Evolutionary conservation across 345 rosid genomes (phyloP).

Genomic region (Litchi chinensis): DNA sequence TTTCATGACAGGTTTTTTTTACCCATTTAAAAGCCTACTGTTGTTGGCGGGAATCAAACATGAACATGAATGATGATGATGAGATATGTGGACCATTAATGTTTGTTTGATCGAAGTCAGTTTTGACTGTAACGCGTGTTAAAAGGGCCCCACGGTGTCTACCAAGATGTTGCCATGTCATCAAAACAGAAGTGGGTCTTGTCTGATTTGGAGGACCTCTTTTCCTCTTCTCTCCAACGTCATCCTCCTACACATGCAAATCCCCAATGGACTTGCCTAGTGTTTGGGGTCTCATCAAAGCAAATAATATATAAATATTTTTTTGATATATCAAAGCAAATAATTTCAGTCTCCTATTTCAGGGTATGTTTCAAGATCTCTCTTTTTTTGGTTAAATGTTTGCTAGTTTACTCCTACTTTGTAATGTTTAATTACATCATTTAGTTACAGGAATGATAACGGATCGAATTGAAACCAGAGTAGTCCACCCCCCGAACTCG

Average conservation of each 20-base stretch:
- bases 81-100: not conserved
- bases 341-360: not conserved
- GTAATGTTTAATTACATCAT: not conserved
- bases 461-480: too few species aligned
- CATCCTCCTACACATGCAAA: not conserved
- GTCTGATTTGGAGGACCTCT: not conserved
- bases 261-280: not conserved
- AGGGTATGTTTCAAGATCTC: slow-evolving; percentile 10
- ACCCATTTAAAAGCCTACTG: not conserved
- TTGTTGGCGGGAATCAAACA: slow-evolving; percentile 24
- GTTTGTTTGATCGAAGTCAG: not conserved
- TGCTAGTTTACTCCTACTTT: not conserved
- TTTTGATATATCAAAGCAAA: too few species aligned
- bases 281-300: too few species aligned
- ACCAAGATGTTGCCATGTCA: slow-evolving; percentile 8
- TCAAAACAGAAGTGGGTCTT: not conserved
- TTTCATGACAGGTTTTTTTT: slow-evolving; percentile 2
- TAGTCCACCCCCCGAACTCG: too few species aligned
- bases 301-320: too few species aligned
- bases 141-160: not conserved
- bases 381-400: not conserved
- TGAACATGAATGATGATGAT: not conserved
- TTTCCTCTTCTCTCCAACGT: not conserved
- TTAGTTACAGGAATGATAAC: not conserved
- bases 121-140: too few species aligned